phyloP scores from a whole-genome alignment of 2,329 filamentous ascomycete genomes.

The Zymoseptoria pseudotritici region DNA sequence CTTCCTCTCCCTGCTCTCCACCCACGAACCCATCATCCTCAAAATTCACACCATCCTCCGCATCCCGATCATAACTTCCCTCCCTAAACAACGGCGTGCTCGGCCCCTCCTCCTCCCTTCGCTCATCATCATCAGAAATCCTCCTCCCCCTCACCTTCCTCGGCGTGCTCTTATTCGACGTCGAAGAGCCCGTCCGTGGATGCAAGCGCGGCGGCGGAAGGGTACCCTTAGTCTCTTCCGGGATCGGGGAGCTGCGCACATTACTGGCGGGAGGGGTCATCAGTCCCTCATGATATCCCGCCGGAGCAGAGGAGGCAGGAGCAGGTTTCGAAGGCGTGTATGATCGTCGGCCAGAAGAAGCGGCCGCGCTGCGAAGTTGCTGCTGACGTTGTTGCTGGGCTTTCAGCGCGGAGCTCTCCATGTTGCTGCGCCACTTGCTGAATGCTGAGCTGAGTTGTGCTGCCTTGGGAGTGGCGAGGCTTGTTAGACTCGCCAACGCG shows the following conservation, averaged over 20 bases:
- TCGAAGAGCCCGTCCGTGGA: constrained; percentile 7
- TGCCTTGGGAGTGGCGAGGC: constrained; percentile 72
- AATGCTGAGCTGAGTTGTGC: constrained; percentile 94
- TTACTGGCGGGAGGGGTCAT: constrained; percentile 82
- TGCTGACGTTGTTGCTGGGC: constrained; percentile 4
- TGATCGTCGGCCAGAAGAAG: constrained; percentile 33
- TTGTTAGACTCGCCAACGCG: constrained; percentile 66
- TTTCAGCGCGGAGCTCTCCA: constrained; percentile 33
- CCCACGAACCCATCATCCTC: constrained; percentile 47
- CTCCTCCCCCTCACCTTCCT: constrained; percentile 2
- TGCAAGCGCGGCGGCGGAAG: constrained; percentile 20
- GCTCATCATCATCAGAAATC: constrained; percentile 8
- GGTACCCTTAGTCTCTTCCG: constrained; percentile 22
- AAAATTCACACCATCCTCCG: constrained; percentile 43
- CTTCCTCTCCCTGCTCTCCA: constrained; percentile 43
- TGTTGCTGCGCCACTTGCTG: constrained; percentile 80
- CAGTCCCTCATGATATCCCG: constrained; percentile 67
- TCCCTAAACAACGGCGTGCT: constrained; percentile 50
- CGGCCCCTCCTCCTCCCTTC: constrained; percentile 26
- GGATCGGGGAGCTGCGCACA: constrained; percentile 54
- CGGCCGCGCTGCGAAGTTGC: constrained; percentile 37
- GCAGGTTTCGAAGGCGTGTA: constrained; percentile 39
- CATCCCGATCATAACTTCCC: constrained; percentile 53
- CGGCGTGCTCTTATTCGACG: constrained; percentile 1
- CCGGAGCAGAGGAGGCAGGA: constrained; percentile 37